Conservation (phyloP, 106 monocot species). For the Narthecium ossifragum region DNA sequence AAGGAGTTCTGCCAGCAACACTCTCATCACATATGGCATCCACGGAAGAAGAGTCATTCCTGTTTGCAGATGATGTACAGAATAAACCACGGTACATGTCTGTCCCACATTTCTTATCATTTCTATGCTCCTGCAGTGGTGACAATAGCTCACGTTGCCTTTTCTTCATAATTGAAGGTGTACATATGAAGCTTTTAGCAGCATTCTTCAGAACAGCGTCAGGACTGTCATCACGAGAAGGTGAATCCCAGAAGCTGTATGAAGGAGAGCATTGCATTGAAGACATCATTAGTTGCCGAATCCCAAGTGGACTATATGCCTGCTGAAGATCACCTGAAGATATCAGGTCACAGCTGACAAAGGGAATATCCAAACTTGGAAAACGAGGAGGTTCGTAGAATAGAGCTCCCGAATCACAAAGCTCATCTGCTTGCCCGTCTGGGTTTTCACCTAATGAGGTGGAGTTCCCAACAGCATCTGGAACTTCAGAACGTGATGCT, state of each 20-base stretch:
- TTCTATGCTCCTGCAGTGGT: conserved; percentile 54
- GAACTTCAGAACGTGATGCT: conserved; percentile 10
- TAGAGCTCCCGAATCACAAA: conserved; percentile 34
- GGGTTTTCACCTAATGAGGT: conserved; percentile 23
- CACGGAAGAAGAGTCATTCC: conserved; percentile 10
- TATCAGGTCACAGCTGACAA: conserved; percentile 80
- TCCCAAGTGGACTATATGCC: conserved; percentile 91
- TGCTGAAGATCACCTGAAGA: conserved; percentile 63
- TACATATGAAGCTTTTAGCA: conserved; percentile 61
- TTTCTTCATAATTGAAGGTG: conserved; percentile 94
- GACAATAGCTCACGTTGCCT: conserved; percentile 67
- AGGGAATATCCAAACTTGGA: conserved; percentile 80
- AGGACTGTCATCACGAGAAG: conserved; percentile 52
- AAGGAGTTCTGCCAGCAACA: conserved; percentile 5
- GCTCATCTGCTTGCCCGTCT: neutral
- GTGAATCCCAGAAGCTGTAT: conserved; percentile 61
- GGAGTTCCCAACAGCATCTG: conserved; percentile 7
- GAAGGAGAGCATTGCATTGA: conserved; percentile 34
- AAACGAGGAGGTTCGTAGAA: conserved; percentile 88
- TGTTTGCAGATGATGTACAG: conserved; percentile 12
- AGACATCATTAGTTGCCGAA: conserved; percentile 78
- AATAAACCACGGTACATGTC: conserved; percentile 5
- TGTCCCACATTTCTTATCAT: conserved; percentile 40
- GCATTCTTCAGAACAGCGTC: conserved; percentile 63
- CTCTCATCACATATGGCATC: conserved; percentile 15